Evolutionary conservation across 2,329 filamentous ascomycete species (phyloP).

Genomic region (Basipetospora chlamydospora): DNA sequence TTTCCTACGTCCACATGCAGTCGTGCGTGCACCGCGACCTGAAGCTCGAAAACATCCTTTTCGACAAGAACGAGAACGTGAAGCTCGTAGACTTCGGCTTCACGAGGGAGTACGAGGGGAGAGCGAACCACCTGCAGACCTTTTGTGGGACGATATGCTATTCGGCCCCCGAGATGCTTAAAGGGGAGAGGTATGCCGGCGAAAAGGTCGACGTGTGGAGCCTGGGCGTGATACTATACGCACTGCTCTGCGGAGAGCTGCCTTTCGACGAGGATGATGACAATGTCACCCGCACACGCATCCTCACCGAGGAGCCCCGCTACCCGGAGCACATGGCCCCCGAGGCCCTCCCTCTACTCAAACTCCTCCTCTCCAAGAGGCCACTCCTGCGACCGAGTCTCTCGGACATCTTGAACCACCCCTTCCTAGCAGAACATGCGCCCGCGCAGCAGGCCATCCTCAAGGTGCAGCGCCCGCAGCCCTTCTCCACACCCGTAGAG

Average conservation of each 20-base stretch:
- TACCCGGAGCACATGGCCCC: constrained; percentile 69
- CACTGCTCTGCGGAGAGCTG: constrained; percentile 68
- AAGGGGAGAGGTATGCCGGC: constrained; percentile 92
- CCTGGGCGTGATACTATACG: constrained; percentile 71
- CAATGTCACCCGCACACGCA: constrained; percentile 67
- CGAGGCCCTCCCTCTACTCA: constrained; percentile 65
- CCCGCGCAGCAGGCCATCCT: constrained; percentile 80
- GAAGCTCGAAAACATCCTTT: constrained; percentile 81
- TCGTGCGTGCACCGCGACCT: constrained; percentile 93
- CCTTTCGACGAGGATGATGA: constrained; percentile 97
- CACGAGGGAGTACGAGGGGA: constrained; percentile 91
- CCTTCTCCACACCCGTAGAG: constrained; percentile 75
- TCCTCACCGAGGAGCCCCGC: constrained; percentile 70
- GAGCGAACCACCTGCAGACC: constrained; percentile 86
- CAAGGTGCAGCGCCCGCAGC: constrained; percentile 62
- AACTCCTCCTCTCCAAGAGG: constrained; percentile 74
- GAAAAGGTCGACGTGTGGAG: constrained; percentile 98
- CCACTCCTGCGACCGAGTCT: constrained; percentile 70
- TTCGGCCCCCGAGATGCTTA: constrained; percentile 95
- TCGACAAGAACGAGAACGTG: constrained; percentile 94
- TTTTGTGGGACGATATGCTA: constrained; percentile 98
- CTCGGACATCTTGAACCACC: constrained; percentile 72
- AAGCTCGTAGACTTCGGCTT: constrained; percentile 98
- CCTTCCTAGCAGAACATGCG: constrained; percentile 78
- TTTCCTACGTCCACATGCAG: constrained; percentile 87